Percentiles rank a stretch among this genome's conserved stretches.
Conservation (phyloP, 768 basidiomycete genomes). For the Suillus subalutaceus region DNA sequence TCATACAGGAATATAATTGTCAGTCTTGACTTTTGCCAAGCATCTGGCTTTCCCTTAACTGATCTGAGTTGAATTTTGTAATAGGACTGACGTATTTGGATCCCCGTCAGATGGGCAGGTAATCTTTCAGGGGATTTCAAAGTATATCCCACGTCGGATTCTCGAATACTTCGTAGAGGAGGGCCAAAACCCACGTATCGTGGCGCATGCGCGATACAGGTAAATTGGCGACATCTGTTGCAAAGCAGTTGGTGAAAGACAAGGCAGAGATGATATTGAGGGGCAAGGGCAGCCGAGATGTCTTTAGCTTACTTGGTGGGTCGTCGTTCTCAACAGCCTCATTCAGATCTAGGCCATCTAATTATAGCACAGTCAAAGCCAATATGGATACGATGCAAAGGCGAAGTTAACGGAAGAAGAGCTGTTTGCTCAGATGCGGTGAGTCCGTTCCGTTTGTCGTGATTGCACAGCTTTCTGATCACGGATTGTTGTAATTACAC, state of each 20-base stretch:
- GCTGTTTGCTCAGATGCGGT: constrained; percentile 23
- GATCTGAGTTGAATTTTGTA: background rate
- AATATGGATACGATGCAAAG: constrained; percentile 32
- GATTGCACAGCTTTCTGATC: background rate
- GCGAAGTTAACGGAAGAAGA: constrained; percentile 24
- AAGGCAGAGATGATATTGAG: constrained; percentile 16
- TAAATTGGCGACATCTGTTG: constrained; percentile 1
- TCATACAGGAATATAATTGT: constrained; percentile 12
- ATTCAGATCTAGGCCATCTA: background rate
- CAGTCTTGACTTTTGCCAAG: background rate
- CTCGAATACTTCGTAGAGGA: constrained; percentile 40
- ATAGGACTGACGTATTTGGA: constrained; percentile 14
- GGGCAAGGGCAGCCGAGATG: constrained; percentile 12
- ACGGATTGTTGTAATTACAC: background rate
- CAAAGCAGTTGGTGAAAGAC: constrained; percentile 16
- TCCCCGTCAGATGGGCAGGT: constrained; percentile 21
- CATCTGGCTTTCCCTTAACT: background rate
- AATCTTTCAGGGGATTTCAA: constrained; percentile 34
- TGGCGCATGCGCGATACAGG: constrained; percentile 10
- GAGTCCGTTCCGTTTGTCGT: constrained; percentile 2
- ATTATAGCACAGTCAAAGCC: constrained; percentile 25
- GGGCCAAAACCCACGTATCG: constrained; percentile 21
- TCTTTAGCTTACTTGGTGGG: constrained; percentile 42
- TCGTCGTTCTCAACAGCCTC: background rate
- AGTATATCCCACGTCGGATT: constrained; percentile 32